These are phyloP conservation scores for Hirsutella minnesotensis DNA, from an alignment of 2,329 filamentous ascomycete genomes.

Conservation along the genomic window DNA sequence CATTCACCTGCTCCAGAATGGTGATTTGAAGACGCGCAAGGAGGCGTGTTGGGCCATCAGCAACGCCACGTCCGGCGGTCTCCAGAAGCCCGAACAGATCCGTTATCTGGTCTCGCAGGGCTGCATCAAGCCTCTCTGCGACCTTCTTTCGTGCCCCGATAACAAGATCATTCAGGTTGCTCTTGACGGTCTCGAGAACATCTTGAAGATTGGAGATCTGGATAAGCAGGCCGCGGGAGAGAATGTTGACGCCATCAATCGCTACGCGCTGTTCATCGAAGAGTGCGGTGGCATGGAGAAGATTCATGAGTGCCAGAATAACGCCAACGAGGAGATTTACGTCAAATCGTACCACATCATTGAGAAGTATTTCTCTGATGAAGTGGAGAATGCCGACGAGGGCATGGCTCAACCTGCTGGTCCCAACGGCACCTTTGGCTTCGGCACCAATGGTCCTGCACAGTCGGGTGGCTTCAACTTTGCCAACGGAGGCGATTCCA, in stretches of 20 bases:
- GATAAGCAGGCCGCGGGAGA: conserved; percentile 84
- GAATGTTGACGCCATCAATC: conserved; percentile 73
- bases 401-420: conserved; percentile 58
- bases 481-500: conserved; percentile 55
- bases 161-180: conserved; percentile 99
- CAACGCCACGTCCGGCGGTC: conserved; percentile 91
- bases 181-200: conserved; percentile 95
- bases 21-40: conserved; percentile 97
- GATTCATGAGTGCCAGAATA: conserved; percentile 99
- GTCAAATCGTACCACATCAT: conserved; percentile 99
- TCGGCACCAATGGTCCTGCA: conserved; percentile 51
- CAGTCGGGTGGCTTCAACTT: conserved; percentile 90
- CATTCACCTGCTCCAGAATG: conserved; percentile 91
- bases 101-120: conserved; percentile 86
- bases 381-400: conserved; percentile 87
- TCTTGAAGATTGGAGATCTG: conserved; percentile 97
- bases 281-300: conserved; percentile 99
- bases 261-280: conserved; percentile 95
- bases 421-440: conserved; percentile 64
- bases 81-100: conserved; percentile 98
- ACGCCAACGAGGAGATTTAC: conserved; percentile 99
- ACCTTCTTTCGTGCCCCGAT: conserved; percentile 88
- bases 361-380: conserved; percentile 99
- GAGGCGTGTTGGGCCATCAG: conserved; percentile 99
- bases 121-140: conserved; percentile 94